Conservation (phyloP, 768 basidiomycete genomes). For the Russula griseocarnosa region DNA sequence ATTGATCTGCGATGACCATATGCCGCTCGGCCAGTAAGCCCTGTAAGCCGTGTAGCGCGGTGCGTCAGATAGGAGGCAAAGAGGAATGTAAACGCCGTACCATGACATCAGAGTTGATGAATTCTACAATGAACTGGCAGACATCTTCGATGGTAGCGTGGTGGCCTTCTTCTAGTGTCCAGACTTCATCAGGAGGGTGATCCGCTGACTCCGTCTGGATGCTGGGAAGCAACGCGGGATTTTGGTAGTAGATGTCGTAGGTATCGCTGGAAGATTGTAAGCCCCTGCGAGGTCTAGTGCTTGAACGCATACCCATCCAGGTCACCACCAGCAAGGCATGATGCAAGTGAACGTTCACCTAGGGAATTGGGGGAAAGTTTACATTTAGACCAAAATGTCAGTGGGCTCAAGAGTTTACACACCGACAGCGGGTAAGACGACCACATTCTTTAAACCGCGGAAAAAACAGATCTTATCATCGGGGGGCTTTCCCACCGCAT, state of each 20-base stretch:
- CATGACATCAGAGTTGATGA: conserved; percentile 76
- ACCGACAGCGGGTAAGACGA: conserved; percentile 30
- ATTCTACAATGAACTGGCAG: conserved; percentile 76
- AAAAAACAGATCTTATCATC: conserved; percentile 28
- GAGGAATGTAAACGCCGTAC: conserved; percentile 37
- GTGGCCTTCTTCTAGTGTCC: conserved; percentile 8
- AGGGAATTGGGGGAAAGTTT: neutral
- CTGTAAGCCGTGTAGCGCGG: conserved; percentile 36
- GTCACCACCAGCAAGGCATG: conserved; percentile 70
- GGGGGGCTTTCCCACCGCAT: conserved; percentile 34
- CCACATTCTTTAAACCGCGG: conserved; percentile 30
- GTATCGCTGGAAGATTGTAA: conserved; percentile 45
- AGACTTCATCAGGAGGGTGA: neutral
- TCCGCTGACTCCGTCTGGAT: conserved; percentile 46
- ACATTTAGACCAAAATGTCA: neutral
- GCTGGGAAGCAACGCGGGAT: conserved; percentile 53
- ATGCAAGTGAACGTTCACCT: conserved; percentile 63
- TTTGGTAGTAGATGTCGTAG: conserved; percentile 54
- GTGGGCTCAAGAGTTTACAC: no score
- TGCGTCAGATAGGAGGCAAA: neutral
- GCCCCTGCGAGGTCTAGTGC: neutral
- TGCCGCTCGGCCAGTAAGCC: conserved; percentile 68
- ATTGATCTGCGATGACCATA: conserved; percentile 73
- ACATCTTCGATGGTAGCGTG: conserved; percentile 62
- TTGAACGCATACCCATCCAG: conserved; percentile 57